Base-by-base conservation (phyloP, 2,329 filamentous ascomycete species). In the Pyrenochaeta sp. region DNA sequence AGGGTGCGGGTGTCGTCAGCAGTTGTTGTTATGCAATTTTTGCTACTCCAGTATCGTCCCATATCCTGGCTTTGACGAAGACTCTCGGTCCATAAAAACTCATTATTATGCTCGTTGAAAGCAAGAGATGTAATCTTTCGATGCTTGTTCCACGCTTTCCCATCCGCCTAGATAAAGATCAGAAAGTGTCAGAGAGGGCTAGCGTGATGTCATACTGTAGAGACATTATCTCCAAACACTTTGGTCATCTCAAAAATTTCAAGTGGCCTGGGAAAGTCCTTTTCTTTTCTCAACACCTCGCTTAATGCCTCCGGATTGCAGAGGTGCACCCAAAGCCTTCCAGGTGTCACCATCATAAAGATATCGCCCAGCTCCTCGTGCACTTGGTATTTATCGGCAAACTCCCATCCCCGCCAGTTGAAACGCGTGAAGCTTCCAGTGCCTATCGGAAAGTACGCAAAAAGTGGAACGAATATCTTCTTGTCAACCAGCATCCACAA, bases 81-180 rank as follows among this genome's bases (percentile, higher is more conserved):
- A 2, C 50, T 41, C 14, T 55, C 28, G 11, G 34, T 18, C 61
- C 61, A 67, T 2, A 64, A 61, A 6, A 67, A 34, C 29, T 55
- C 53, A 27, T 65, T 65, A 34, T 57, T 63, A 27, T 46, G 53
- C 32, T 66, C 63, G 2, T 45, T 63, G 24, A 67, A 66, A 3
- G 56, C 53, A 15, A 44, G 28, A 1, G 41, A 47, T 1, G 60
- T 61, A 11, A 60, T 37, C 38, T 62, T 63, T 8, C 61, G 53
- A 22, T 65, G 61, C 9, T 44, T 48, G 31, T 57, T 44, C 62
- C 64, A 67, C 14, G 60, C 61, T 7, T 53, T n/a, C 6, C 44
- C 60, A 18, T 63, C 58, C 2, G 56, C n/a, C n/a, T n/a, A n/a
- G n/a, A n/a, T n/a, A n/a, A n/a, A n/a, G n/a, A n/a, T n/a, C n/a